Percentiles rank a stretch among this genome's conserved stretches.
Conservation (phyloP, 73 alveolate genomes). For the Tetrahymena borealis region DNA sequence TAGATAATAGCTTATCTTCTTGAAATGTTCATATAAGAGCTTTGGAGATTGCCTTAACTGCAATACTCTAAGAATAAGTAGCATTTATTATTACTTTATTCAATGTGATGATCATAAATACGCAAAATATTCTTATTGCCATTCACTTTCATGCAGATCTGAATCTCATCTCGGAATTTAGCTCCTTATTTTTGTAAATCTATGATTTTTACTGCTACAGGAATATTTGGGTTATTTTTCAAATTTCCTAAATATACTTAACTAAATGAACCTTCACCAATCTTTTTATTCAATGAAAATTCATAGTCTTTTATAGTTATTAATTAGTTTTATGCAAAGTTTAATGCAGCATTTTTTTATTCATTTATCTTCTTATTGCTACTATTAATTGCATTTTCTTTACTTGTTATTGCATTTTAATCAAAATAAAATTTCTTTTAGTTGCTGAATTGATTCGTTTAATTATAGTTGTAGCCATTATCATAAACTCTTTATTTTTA, state of each 20-base stretch:
- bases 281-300: neutral
- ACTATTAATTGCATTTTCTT: neutral
- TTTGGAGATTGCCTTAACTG: neutral
- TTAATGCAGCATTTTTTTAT: neutral
- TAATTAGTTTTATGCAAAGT: neutral
- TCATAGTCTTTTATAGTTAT: neutral
- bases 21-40: neutral
- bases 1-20: neutral
- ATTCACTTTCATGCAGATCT: neutral
- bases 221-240: neutral
- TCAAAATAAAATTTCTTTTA: neutral
- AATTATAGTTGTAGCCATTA: neutral
- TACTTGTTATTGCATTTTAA: neutral
- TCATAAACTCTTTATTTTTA: neutral
- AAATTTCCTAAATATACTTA: neutral
- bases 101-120: neutral
- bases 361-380: neutral
- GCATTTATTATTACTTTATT: neutral
- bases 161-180: neutral
- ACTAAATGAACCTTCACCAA: neutral
- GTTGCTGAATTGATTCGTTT: neutral
- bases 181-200: neutral
- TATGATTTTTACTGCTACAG: neutral
- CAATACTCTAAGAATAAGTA: neutral
- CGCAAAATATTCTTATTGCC: neutral